Evolutionary conservation across 805 yeast genomes (phyloP).

Genomic region (Candida xiaguanensis): DNA sequence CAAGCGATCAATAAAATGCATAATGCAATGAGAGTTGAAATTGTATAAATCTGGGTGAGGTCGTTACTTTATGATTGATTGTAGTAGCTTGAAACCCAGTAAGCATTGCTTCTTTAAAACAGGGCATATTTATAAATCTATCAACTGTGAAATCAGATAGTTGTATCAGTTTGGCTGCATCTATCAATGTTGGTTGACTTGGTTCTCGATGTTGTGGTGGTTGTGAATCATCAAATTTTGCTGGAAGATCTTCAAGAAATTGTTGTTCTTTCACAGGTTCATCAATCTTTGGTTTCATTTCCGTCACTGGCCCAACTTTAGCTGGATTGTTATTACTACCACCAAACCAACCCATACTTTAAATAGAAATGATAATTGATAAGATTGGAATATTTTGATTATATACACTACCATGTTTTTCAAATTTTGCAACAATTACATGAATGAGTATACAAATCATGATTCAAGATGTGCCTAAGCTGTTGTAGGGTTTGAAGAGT

Average conservation of each 20-base stretch:
- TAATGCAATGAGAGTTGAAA: too few relatives aligned
- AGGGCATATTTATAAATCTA: conserved; percentile 59
- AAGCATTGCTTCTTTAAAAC: conserved; percentile 75
- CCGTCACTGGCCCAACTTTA: conserved; percentile 34
- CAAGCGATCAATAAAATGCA: too few relatives aligned
- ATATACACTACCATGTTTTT: neutral
- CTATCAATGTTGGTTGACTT: conserved; percentile 13
- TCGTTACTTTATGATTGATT: too few relatives aligned
- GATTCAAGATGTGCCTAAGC: too few relatives aligned
- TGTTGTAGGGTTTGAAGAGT: too few relatives aligned
- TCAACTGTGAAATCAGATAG: conserved; percentile 50
- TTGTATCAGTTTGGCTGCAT: conserved; percentile 43
- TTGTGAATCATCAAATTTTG: conserved; percentile 41
- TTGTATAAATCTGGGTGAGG: too few relatives aligned
- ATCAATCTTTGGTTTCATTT: conserved; percentile 11
- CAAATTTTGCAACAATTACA: neutral
- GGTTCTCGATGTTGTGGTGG: conserved; percentile 6
- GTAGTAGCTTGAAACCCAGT: conserved; percentile 74
- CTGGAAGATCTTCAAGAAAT: conserved; percentile 50
- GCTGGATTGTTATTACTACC: conserved; percentile 23
- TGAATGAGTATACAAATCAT: too few relatives aligned
- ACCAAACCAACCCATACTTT: conserved; percentile 44
- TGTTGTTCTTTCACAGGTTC: conserved; percentile 11
- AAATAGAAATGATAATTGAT: neutral
- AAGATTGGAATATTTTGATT: neutral